Evolutionary conservation across 345 rosid species (phyloP), one percentile per base, ranked within the genome.

Genomic region (Draba incana): DNA sequence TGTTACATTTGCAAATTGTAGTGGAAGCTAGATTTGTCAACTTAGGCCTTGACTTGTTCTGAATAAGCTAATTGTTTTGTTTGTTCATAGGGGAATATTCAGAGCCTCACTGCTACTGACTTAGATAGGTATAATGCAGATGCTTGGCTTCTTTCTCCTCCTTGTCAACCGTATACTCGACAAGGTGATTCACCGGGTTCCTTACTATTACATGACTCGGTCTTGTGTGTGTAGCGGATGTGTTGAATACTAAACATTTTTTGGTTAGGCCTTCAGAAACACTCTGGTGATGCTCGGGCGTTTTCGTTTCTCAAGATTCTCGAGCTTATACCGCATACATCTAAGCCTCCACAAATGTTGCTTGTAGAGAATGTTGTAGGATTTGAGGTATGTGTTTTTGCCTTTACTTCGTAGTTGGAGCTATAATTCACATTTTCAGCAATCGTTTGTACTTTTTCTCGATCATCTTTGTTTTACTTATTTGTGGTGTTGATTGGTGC

Each of bases 131-230:
- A 87, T 67, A 67, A 65, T 15, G 92, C 96, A 14, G 84, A 90
- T 30, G 94, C 90, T 5, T 90, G 98, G 97, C 92, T 93, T 74
- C 97, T 93, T 81, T 93, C 96, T 24, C 98, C 97, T 69, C 98
- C 98, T 70, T 93, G 97, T 74, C 98, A 93, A 71, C 98, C 97
- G 49, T 93, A 90, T 78, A 93, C 98, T 48, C 82, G 96, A 64
- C 98, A 93, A 88, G 98, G 98, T 90, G 62, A 72, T 45, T 12
- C 15, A 33, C 44, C 20, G 25, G 43, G 23, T 23, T 52, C 3
- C 35, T 2, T 46, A 45, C 15, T 24, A 10, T 48, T 42, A 20
- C 10, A 10, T 31, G 10, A 10, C 28, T 47, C 8, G 9, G 31
- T 45, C 67, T 24, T 3, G 3, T 23, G 0, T 13, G 7, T 28